Base-by-base conservation (phyloP, 495 filamentous ascomycete genomes). In the Penicillium tannophilum region DNA sequence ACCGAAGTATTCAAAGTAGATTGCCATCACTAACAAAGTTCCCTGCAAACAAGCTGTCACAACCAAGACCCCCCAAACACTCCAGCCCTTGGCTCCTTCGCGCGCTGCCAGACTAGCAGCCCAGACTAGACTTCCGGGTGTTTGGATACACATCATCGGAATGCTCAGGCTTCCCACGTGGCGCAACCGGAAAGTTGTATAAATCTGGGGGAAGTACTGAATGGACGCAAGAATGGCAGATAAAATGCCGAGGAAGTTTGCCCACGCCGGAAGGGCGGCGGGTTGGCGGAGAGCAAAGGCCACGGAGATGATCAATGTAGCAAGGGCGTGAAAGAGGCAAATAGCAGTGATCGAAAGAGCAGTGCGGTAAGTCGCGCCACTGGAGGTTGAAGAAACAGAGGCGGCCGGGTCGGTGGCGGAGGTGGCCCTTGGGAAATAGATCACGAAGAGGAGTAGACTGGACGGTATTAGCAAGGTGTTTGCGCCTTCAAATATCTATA, bases 91-190 rank as follows among this genome's bases (percentile, higher is more conserved):
- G 71, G 75, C 76, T 6, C 94, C 94, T 39, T 96, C 80, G 46
- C 94, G 84, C 11, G 83, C 87, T 17, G 88, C 90, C 33, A 98
- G 72, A 73, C 93, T 98, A 17, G 79, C 86, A 2, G 93, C 91
- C 80, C 93, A 98, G 20, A 98, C 76, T 64, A 95, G 87, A 60
- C 88, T 89, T 7, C 94, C 94, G 0, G 94, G 94, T 0, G 93
- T 97, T 72, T 98, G 94, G 44, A 98, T 96, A 69, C 88, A 89
- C 94, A 98, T 98, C 91, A 97, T 98, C 1, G 92, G 89, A 56
- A 98, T 93, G 66, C 91, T 96, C 56, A 98, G 72, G 67, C 90
- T 95, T 36, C 90, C 90, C 2, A 95, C 89, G 60, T 89, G 86
- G 67, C 91, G 88, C 50, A 97, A 77, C 36, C 77, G 82, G 75